Base-by-base conservation (phyloP, 371 early-diverging fungal genomes). In the Funneliformis caledonium region DNA sequence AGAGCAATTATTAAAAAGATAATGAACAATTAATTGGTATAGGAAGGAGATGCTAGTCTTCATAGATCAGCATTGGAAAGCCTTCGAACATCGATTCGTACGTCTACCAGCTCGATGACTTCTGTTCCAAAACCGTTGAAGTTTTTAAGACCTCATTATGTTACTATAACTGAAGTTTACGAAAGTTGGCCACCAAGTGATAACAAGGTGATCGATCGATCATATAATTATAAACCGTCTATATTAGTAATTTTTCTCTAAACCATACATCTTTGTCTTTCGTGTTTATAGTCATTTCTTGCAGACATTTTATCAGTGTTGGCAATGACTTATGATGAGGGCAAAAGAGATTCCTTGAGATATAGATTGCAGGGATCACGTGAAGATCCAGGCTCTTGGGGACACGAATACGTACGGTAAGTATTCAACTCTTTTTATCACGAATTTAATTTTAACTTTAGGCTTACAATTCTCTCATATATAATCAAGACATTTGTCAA, bases 111-210 rank as follows among this genome's bases (percentile, higher is more conserved):
- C 80, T 98, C 99, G 56, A 98, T 99, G 98, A 98, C 99, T 5
- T 95, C 98, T 31, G 99, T 98, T 8, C 98, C 99, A 37, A 99
- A 99, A 84, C 98, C 98, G 11, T 91, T 99, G 82, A 99, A 99
- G 88, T 99, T 94, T 82, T 87, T 99, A 81, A 89, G 96, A 74
- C 93, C 93, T 69, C 96, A 95, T 81, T 98, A 97, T 84, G 84
- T 87, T n/a, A 85, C 88, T 11, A 84, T 98, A 79, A 88, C 88
- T 67, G 87, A 88, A 8, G 84, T 94, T 50, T 96, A 94, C 83
- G 91, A 89, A 10, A 85, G 85, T 10, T 97, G 97, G 97, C 81
- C 89, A 45, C 90, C 90, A 31, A 89, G 90, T 26, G 88, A 89
- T 33, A 93, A 96, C 87, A 97, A 96, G 90, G 90, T 92, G 82